Percentiles rank a stretch among this genome's conserved stretches.
Evolutionary conservation across 371 early-diverging fungal genomes (phyloP).

Genomic region (Saksenaea vasiformis): DNA sequence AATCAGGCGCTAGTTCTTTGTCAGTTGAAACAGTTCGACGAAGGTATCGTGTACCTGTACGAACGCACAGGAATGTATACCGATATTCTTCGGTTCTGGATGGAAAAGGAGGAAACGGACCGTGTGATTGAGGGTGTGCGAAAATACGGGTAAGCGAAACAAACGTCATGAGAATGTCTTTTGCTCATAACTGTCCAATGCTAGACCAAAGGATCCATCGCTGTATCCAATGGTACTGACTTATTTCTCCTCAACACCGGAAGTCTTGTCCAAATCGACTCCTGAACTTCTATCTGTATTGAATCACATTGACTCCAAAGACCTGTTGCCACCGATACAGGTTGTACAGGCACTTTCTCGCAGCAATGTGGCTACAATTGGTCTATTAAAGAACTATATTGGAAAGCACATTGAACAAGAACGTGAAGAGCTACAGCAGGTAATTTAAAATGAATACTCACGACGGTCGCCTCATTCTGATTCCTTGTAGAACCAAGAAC

Average conservation of each 20-base stretch:
- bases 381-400: slow-evolving; percentile 82
- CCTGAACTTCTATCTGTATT: slow-evolving; percentile 72
- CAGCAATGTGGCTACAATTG: slow-evolving; percentile 83
- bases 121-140: slow-evolving; percentile 75
- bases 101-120: slow-evolving; percentile 75
- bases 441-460: slow-evolving; percentile 10
- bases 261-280: slow-evolving; percentile 54
- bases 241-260: slow-evolving; percentile 77
- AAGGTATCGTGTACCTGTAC: slow-evolving; percentile 84
- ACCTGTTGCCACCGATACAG: slow-evolving; percentile 85
- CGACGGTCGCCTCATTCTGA: neutral
- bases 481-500: slow-evolving; percentile 47
- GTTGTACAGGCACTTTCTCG: slow-evolving; percentile 84
- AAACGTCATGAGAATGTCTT: too few relatives aligned
- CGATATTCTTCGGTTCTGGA: slow-evolving; percentile 80
- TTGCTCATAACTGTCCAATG: neutral
- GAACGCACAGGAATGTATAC: slow-evolving; percentile 81
- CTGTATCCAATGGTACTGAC: slow-evolving; percentile 83
- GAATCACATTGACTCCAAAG: slow-evolving; percentile 80
- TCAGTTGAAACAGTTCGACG: slow-evolving; percentile 77
- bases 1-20: slow-evolving; percentile 92
- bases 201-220: slow-evolving; percentile 69
- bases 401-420: slow-evolving; percentile 76
- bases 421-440: slow-evolving; percentile 66
- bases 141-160: slow-evolving; percentile 72